Percentiles rank a stretch among this genome's conserved stretches.
phyloP scores from a whole-genome alignment of 352 stramenopile species.

The Lagenidium sp. region DNA sequence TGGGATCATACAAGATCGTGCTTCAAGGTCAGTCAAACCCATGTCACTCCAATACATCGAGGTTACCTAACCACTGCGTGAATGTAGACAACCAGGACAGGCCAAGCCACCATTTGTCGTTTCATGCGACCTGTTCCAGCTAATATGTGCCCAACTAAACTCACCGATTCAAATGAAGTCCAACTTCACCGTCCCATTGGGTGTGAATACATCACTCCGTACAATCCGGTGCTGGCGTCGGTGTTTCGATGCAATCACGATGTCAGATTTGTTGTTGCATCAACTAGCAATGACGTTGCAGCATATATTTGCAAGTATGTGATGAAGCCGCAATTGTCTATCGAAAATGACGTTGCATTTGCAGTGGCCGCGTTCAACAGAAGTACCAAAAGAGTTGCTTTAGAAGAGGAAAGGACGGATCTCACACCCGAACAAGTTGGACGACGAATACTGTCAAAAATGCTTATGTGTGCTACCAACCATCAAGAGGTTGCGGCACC shows the following conservation, averaged over 20 bases:
- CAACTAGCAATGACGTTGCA: constrained; percentile 4
- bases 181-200: neutral
- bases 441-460: neutral
- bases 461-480: neutral
- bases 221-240: neutral
- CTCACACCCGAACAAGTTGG: too few species aligned
- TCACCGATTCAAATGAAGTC: neutral
- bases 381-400: neutral
- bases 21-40: neutral
- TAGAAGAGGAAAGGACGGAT: too few species aligned
- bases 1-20: neutral
- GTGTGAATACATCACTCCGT: constrained; percentile 1
- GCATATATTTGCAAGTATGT: constrained; percentile 6
- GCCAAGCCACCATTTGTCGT: neutral
- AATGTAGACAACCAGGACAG: neutral
- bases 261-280: neutral
- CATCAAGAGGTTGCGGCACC: constrained; percentile 1
- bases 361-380: neutral
- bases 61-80: neutral
- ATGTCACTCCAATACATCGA: neutral
- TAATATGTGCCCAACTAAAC: neutral
- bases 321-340: constrained; percentile 3
- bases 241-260: constrained; percentile 4
- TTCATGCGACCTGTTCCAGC: neutral
- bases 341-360: constrained; percentile 3